Conservation (phyloP, 225 moss, liverwort and hornwort species). For the Rhytidiadelphus loreus region DNA sequence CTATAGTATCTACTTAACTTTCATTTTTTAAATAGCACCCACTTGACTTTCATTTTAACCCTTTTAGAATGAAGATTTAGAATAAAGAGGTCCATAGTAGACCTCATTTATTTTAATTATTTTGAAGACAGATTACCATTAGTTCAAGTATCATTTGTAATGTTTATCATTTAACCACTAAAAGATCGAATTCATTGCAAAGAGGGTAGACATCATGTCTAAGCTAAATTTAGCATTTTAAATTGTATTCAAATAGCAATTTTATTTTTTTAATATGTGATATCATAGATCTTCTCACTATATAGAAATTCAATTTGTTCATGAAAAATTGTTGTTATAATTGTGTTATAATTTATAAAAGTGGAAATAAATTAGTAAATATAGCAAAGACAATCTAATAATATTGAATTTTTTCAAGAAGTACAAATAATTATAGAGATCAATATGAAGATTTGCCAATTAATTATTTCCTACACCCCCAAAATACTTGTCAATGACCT, state of each 20-base stretch:
- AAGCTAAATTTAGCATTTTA: neutral
- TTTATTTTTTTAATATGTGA: neutral
- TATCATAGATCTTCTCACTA: fast-evolving
- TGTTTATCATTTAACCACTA: neutral
- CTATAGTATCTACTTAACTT: neutral
- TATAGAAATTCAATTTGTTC: neutral
- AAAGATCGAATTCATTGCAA: neutral
- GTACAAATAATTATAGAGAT: neutral
- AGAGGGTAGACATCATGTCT: too few species aligned
- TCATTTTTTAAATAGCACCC: neutral
- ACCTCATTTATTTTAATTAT: too few species aligned
- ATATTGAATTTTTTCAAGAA: too few species aligned
- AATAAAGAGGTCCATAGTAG: too few species aligned
- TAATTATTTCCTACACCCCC: neutral
- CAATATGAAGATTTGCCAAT: neutral
- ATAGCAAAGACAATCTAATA: too few species aligned
- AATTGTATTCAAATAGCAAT: neutral
- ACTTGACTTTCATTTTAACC: too few species aligned
- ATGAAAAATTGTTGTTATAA: neutral
- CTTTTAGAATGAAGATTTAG: too few species aligned
- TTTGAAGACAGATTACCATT: neutral
- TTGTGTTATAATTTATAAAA: neutral
- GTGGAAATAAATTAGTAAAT: neutral
- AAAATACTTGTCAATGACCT: neutral
- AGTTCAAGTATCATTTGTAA: too few species aligned